These are phyloP conservation scores for Naumovozyma dairenensis DNA, from an alignment of 805 yeast species.

Conservation along the genomic window DNA sequence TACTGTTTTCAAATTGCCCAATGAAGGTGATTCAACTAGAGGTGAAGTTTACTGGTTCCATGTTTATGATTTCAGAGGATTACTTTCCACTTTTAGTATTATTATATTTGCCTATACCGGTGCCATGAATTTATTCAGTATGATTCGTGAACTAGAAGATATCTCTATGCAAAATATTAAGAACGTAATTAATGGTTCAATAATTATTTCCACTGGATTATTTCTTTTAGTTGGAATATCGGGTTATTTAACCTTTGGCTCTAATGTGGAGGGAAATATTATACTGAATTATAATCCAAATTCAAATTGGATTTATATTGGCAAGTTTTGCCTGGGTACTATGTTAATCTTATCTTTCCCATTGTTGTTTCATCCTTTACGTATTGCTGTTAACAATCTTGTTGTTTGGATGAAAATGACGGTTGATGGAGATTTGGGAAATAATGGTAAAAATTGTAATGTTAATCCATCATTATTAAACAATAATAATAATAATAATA, in stretches of 20 bases:
- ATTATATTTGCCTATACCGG: constrained; percentile 76
- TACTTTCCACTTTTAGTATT: constrained; percentile 59
- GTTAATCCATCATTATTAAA: background rate
- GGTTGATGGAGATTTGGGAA: constrained; percentile 6
- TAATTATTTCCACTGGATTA: constrained; percentile 43
- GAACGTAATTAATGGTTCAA: constrained; percentile 38
- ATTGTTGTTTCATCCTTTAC: constrained; percentile 70
- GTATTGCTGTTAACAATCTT: constrained; percentile 64
- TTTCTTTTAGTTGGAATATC: constrained; percentile 55
- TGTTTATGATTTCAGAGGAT: constrained; percentile 36
- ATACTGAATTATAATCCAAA: constrained; percentile 54
- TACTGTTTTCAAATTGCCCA: constrained; percentile 29
- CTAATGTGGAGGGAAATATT: constrained; percentile 53
- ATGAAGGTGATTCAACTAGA: constrained; percentile 25
- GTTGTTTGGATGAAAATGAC: constrained; percentile 35
- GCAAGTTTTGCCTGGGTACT: constrained; percentile 51
- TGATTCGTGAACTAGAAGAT: constrained; percentile 57
- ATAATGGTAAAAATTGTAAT: background rate
- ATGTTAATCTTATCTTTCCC: constrained; percentile 76
- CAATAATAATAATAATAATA: background rate
- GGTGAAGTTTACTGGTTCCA: constrained; percentile 35
- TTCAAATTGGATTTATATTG: constrained; percentile 39
- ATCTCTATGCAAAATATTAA: constrained; percentile 40
- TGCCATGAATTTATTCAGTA: constrained; percentile 70
- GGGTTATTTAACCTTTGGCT: constrained; percentile 72